These are phyloP conservation scores for Murraya koenigii DNA, from an alignment of 345 rosid species.

Conservation along the genomic window DNA sequence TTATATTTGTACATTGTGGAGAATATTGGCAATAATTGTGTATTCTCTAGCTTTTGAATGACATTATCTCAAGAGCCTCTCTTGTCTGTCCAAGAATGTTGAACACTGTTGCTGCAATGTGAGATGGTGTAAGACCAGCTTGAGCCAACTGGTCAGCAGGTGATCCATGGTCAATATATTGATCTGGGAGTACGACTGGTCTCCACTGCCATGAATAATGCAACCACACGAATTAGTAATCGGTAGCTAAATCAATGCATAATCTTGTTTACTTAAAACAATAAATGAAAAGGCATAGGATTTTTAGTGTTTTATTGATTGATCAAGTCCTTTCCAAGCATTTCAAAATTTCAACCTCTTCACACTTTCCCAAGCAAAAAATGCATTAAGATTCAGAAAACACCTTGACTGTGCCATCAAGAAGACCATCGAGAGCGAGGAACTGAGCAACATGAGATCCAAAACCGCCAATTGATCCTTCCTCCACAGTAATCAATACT, in stretches of 20 bases:
- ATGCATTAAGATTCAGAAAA: not conserved
- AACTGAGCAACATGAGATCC: constrained; percentile 97
- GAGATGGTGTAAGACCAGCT: constrained; percentile 89
- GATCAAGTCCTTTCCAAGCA: not conserved
- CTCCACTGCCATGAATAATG: constrained; percentile 62
- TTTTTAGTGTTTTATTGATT: not conserved
- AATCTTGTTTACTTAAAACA: not conserved
- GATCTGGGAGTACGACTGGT: constrained; percentile 75
- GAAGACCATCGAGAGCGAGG: constrained; percentile 86
- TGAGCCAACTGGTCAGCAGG: constrained; percentile 61
- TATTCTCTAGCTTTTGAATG: constrained; percentile 15
- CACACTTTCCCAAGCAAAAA: not conserved
- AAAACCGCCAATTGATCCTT: constrained; percentile 96
- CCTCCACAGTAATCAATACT: constrained; percentile 81
- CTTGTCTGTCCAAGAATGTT: constrained; percentile 59
- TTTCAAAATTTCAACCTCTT: not conserved
- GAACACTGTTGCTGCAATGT: constrained; percentile 81
- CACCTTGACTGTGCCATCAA: constrained; percentile 92
- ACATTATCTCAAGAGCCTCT: constrained; percentile 60
- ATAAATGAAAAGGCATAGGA: not conserved
- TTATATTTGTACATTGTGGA: constrained; percentile 17
- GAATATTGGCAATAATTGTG: not conserved
- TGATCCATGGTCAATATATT: constrained; percentile 83
- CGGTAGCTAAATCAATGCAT: not conserved
- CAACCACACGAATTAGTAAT: not conserved